Conservation (phyloP, 2,329 filamentous ascomycete genomes). For the Drechslerella stenobrocha region DNA sequence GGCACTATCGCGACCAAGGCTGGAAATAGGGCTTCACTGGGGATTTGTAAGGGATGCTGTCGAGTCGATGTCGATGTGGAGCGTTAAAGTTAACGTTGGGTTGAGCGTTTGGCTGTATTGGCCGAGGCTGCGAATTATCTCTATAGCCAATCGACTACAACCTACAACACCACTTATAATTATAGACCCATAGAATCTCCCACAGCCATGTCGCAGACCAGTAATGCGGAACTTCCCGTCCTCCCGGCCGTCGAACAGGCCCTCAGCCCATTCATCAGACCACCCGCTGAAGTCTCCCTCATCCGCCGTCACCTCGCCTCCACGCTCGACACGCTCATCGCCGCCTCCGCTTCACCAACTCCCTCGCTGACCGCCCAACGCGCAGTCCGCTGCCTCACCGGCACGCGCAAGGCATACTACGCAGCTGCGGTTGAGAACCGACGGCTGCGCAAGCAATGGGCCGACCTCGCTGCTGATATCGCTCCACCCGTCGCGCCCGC, state of each 20-base stretch:
- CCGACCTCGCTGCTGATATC: constrained; percentile 32
- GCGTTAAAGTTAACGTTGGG: too few species aligned
- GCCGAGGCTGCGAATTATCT: too few species aligned
- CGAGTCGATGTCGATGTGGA: too few species aligned
- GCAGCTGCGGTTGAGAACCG: constrained; percentile 37
- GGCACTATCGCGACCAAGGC: too few species aligned
- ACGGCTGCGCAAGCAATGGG: constrained; percentile 40
- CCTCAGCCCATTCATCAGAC: constrained; percentile 35
- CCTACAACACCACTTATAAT: constrained; percentile 20
- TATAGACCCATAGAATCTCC: too few species aligned
- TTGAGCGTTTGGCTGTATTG: too few species aligned
- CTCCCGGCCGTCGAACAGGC: constrained; percentile 42
- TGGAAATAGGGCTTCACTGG: too few species aligned
- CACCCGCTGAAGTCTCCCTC: constrained; percentile 24
- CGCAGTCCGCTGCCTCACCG: constrained; percentile 34
- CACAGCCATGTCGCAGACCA: constrained; percentile 4
- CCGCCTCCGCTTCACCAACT: constrained; percentile 19
- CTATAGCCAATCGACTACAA: not conserved
- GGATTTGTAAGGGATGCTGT: too few species aligned
- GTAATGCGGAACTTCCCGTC: constrained; percentile 19
- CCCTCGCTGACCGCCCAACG: constrained; percentile 39
- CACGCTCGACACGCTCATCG: constrained; percentile 32
- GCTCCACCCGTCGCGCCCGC: constrained; percentile 9
- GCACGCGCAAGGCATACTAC: constrained; percentile 45
- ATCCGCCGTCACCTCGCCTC: constrained; percentile 35